phyloP scores from a whole-genome alignment of 768 basidiomycete genomes.

The Lactarius tabidus region DNA sequence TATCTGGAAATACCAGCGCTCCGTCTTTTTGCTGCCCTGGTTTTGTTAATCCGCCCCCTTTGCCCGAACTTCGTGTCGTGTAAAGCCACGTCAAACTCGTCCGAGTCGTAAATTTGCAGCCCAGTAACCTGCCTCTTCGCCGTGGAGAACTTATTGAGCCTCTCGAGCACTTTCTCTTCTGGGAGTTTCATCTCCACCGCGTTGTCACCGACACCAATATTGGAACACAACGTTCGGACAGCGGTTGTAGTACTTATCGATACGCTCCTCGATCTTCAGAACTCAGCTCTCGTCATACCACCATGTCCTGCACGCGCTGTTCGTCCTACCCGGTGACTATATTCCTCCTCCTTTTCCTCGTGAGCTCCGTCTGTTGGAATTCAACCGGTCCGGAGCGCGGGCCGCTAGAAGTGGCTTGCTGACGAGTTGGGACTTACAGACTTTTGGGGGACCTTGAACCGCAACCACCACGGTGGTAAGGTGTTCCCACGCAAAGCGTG shows the following conservation, averaged over 20 bases:
- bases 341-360: no score
- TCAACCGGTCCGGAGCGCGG: no score
- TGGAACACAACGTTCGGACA: no score
- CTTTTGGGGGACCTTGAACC: no score
- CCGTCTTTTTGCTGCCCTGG: constrained; percentile 41
- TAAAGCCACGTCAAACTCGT: constrained; percentile 15
- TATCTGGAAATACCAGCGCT: neutral
- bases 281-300: constrained; percentile 85
- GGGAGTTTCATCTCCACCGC: constrained; percentile 65
- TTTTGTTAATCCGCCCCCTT: constrained; percentile 76
- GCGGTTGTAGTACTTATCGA: constrained; percentile 52
- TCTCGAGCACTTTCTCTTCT: constrained; percentile 78
- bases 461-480: no score
- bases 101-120: neutral
- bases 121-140: constrained; percentile 79
- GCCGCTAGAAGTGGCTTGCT: no score
- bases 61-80: constrained; percentile 88
- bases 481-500: no score
- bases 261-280: constrained; percentile 76
- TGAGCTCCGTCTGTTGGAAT: no score
- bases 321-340: constrained; percentile 92
- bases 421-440: no score
- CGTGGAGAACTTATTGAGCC: constrained; percentile 83
- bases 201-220: constrained; percentile 38
- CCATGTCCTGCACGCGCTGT: constrained; percentile 89